Base-by-base conservation (phyloP, 2,329 filamentous ascomycete genomes). In the Verticillium zaregamsianum region DNA sequence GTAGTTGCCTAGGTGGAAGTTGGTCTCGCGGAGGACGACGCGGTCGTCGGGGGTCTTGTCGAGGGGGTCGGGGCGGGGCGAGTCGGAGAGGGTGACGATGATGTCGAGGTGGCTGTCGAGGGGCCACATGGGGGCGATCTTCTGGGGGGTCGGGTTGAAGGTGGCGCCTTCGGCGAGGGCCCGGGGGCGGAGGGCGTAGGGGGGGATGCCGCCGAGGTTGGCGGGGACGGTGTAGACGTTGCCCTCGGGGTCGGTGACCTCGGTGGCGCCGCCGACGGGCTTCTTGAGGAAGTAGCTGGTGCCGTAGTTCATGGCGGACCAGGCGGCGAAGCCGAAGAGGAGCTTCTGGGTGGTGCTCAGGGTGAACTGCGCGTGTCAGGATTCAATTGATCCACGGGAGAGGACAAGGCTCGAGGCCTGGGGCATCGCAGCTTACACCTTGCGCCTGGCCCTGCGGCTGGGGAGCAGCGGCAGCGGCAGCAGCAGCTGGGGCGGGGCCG, bases 41-140 rank as follows among this genome's bases (percentile, higher is more conserved):
- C 86, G 86, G 61, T 92, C 88, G 57, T 84, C 77, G 2, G 90
- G 81, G 49, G 88, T 82, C 57, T 85, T 80, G 65, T 85, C 84
- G 67, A 97, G 81, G 25, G 89, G 83, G 15, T 86, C 86, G 64
- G 92, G 85, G 37, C 85, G 83, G 66, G 90, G 82, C 11, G 89
- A 90, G 14, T 91, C 85, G 57, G 93, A 94, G 61, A 98, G 85
- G 68, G 94, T 95, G 72, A 99, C 85, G 67, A 86, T 82, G 68
- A 99, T 86, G 75, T 99, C 95, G 67, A 99, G 76, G 63, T 86
- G 80, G 69, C 87, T 91, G 72, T 95, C 87, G 57, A 84, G 79
- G 2, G 91, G 87, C 95, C 95, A 99, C 70, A 98, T 92, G 25
- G 95, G 93, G 40, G 90, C 90, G 64, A 97, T 82, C 61, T 82